A percentile compares a stretch with the other conserved stretches of the same genome.
These are phyloP conservation scores for Talaromyces sp. DNA, from an alignment of 2,329 filamentous ascomycete genomes.

Conservation along the genomic window DNA sequence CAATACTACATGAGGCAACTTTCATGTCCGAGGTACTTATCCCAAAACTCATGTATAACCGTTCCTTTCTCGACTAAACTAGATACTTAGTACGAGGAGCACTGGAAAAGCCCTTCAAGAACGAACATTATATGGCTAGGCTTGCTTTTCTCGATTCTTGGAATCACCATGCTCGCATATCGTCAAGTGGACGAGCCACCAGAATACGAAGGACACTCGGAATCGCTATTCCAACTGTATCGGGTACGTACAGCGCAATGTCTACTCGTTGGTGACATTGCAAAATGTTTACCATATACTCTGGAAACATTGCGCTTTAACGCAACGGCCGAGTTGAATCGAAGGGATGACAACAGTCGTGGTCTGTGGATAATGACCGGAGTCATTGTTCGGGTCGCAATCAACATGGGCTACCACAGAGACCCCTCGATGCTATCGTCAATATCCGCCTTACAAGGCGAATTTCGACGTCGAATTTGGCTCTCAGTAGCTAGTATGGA, in stretches of 20 bases:
- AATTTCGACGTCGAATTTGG: conserved; percentile 50
- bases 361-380: conserved; percentile 56
- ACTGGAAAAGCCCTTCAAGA: conserved; percentile 55
- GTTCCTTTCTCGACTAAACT: not conserved
- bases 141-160: conserved; percentile 59
- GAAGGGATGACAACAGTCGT: conserved; percentile 54
- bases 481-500: conserved; percentile 53
- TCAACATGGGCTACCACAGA: conserved; percentile 61
- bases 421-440: conserved; percentile 50
- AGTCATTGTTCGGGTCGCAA: conserved; percentile 56
- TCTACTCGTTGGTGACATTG: conserved; percentile 56
- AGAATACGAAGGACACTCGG: conserved; percentile 53
- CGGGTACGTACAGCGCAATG: conserved; percentile 57
- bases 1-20: conserved; percentile 10
- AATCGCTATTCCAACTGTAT: conserved; percentile 38
- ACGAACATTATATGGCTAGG: conserved; percentile 57
- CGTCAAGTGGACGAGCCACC: conserved; percentile 57
- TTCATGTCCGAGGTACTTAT: conserved; percentile 9
- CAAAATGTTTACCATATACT: conserved; percentile 53
- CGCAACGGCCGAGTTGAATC: conserved; percentile 55
- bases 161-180: conserved; percentile 57
- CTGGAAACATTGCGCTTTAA: conserved; percentile 59
- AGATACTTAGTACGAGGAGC: conserved; percentile 50
- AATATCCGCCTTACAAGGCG: conserved; percentile 55
- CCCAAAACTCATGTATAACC: not conserved